phyloP scores from a whole-genome alignment of 208 protist genomes.

The Blechomonas ayalai region DNA sequence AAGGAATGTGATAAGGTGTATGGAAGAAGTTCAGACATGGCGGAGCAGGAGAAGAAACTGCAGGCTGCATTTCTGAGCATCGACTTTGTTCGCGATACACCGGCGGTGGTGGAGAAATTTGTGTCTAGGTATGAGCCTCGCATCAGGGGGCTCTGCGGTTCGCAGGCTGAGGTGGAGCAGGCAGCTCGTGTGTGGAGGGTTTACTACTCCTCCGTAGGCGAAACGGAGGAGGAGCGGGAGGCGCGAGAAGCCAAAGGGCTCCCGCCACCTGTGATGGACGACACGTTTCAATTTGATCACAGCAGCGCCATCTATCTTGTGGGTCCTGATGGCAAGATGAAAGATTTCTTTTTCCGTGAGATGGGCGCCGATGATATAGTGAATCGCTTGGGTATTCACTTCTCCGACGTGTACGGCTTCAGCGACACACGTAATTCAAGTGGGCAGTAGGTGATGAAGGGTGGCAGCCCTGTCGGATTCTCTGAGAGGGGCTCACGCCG shows the following conservation, averaged over 20 bases:
- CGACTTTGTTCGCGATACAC: conserved; percentile 70
- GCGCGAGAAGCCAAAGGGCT: conserved; percentile 53
- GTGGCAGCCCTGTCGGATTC: no score
- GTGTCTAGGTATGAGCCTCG: conserved; percentile 51
- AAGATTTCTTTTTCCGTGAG: conserved; percentile 84
- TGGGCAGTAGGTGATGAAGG: not conserved
- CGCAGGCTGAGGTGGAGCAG: conserved; percentile 29
- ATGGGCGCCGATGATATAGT: conserved; percentile 67
- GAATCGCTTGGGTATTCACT: conserved; percentile 56
- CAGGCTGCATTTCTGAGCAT: conserved; percentile 74
- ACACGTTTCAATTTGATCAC: conserved; percentile 85
- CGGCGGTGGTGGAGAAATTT: conserved; percentile 55
- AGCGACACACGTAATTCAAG: conserved; percentile 32
- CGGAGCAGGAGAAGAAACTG: conserved; percentile 30
- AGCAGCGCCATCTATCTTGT: conserved; percentile 83
- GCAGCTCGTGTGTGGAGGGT: conserved; percentile 66
- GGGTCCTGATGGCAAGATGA: conserved; percentile 79
- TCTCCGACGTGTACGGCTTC: conserved; percentile 68
- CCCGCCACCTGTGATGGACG: conserved; percentile 38
- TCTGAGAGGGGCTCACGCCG: no score
- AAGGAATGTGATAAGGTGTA: conserved; percentile 29
- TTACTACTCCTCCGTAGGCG: conserved; percentile 78
- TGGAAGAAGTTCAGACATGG: conserved; percentile 15
- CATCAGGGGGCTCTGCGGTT: conserved; percentile 57
- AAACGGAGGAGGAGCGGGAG: conserved; percentile 66